Percentiles rank a stretch among this genome's conserved stretches.
These are phyloP conservation scores for Akanthomyces uredinophilus DNA, from an alignment of 2,329 filamentous ascomycete genomes.

Conservation along the genomic window DNA sequence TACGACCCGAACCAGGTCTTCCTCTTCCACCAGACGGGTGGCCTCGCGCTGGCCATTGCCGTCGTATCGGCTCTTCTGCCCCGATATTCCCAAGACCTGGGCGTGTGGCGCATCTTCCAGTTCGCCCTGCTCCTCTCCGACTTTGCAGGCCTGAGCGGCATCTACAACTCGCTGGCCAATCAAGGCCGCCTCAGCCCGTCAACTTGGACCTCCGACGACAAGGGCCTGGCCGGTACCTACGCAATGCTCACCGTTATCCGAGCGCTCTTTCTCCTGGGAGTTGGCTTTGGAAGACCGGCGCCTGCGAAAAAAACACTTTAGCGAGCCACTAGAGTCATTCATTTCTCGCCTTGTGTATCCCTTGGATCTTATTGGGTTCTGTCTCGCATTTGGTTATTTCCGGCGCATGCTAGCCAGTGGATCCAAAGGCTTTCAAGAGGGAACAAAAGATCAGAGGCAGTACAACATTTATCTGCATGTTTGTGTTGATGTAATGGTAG, in stretches of 20 bases:
- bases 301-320: conserved; percentile 6
- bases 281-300: conserved; percentile 13
- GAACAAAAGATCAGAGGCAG: no score
- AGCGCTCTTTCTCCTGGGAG: conserved; percentile 17
- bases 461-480: no score
- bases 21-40: conserved; percentile 21
- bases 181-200: conserved; percentile 17
- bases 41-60: conserved; percentile 18
- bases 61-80: conserved; percentile 18
- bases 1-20: conserved; percentile 18
- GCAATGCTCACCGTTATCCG: conserved; percentile 16
- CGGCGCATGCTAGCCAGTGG: background rate
- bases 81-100: conserved; percentile 18
- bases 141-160: conserved; percentile 19
- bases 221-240: conserved; percentile 14
- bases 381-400: background rate
- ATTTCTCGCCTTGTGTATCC: no score
- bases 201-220: conserved; percentile 18
- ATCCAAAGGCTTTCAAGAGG: no score
- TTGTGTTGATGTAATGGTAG: background rate
- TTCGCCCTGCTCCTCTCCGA: conserved; percentile 20
- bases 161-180: conserved; percentile 10
- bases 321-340: background rate
- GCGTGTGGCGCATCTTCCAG: conserved; percentile 20
- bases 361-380: background rate